Evolutionary conservation across 73 alveolate species (phyloP), one percentile per base, ranked within the genome.

Genomic region (Stentor roeselii): DNA sequence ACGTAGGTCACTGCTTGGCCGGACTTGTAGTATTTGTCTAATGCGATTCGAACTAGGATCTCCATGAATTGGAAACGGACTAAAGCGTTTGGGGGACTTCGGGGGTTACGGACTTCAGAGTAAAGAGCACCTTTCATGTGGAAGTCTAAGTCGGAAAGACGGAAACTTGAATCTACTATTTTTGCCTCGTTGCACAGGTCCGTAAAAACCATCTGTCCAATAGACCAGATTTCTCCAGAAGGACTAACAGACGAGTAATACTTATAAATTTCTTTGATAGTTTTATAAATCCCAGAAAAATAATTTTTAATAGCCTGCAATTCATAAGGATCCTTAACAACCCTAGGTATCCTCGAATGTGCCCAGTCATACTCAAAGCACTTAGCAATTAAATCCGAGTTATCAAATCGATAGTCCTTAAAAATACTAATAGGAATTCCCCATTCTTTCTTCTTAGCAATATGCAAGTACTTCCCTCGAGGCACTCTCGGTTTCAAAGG

Each of bases 361-460:
- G 21, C 59, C 59, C 99, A 95, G 83, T 95, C 99, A 82, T 82
- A 95, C 60, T 95, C 99, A 93, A 95, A 95, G 78, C 99, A 95
- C 58, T 91, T 60, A 34, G 50, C 86, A 3, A 92, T 32, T 39
- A 93, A 36, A 6, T 86, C 93, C n/a, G 88, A 95, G 58, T 93
- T 82, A 82, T 93, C 98, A 38, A 85, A 87, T 75, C 41, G 59
- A 85, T 82, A 93, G 59, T 89, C 89, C 60, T 82, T 91, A 78
- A 93, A 93, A 34, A 91, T 85, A 0, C 94, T 87, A 59, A 86
- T 88, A 31, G 84, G 92, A 27, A 87, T 83, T 36, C 78, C 42
- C 95, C 94, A 90, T 3, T 86, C 88, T 0, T 86, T 84, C 59
- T 87, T 90, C 36, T 32, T 82, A 39, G 21, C 67, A 21, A 39